These are phyloP conservation scores for Kickxella alabastrina DNA, from an alignment of 192 early-diverging fungal species.

Conservation along the genomic window DNA sequence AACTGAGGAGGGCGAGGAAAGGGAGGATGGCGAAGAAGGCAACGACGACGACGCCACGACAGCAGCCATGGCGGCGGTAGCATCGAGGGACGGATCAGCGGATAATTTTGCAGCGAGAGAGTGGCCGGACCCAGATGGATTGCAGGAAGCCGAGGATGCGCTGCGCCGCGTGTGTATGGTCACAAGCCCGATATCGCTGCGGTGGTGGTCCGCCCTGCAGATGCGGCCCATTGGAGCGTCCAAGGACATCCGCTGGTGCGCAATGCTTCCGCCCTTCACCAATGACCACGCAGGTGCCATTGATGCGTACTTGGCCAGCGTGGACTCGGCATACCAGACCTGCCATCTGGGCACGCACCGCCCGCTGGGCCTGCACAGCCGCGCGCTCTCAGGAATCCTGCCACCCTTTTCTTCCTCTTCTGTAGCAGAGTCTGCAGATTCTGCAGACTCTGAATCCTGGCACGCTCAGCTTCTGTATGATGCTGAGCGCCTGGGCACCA, in stretches of 20 bases:
- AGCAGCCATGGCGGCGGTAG: conserved; percentile 4
- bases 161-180: conserved; percentile 42
- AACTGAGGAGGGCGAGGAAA: conserved; percentile 47
- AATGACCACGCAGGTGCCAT: conserved; percentile 1
- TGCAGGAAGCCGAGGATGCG: conserved; percentile 40
- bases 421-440: neutral
- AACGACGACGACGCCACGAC: conserved; percentile 6
- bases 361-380: conserved; percentile 19
- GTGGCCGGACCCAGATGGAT: conserved; percentile 44
- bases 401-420: conserved; percentile 15
- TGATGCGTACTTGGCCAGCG: conserved; percentile 30
- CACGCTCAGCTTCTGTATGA: conserved; percentile 23
- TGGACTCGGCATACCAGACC: conserved; percentile 45
- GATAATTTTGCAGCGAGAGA: too few species aligned
- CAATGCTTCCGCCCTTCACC: conserved; percentile 21
- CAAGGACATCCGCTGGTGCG: conserved; percentile 43
- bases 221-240: conserved; percentile 47
- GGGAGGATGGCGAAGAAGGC: conserved; percentile 42
- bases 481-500: conserved; percentile 26
- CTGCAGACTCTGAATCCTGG: conserved; percentile 8
- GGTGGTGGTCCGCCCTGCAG: conserved; percentile 49
- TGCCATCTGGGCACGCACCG: conserved; percentile 40
- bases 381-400: conserved; percentile 23
- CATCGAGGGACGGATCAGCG: conserved; percentile 14
- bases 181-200: conserved; percentile 25